Conservation (phyloP, 495 filamentous ascomycete genomes). For the Neurospora pannonica region DNA sequence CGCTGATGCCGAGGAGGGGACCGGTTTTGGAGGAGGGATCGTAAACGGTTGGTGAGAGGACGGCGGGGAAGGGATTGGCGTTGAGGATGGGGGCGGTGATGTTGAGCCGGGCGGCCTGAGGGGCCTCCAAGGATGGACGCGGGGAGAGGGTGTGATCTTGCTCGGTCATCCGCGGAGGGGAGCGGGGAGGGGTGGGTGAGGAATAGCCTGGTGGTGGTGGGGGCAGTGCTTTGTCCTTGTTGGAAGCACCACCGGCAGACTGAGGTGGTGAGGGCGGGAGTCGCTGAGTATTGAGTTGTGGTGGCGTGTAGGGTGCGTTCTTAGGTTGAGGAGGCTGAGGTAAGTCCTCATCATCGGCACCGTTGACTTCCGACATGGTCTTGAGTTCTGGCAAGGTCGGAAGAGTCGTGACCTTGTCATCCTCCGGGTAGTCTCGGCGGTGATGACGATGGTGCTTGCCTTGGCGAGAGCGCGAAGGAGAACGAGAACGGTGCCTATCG, state of each 20-base stretch:
- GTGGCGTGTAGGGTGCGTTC: not conserved
- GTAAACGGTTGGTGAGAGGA: slow-evolving; percentile 38
- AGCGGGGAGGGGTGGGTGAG: not conserved
- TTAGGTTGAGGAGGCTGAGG: slow-evolving; percentile 27
- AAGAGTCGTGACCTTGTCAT: not conserved
- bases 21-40: slow-evolving; percentile 30
- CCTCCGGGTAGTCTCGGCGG: slow-evolving; percentile 23
- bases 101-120: slow-evolving; percentile 2
- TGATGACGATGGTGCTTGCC: slow-evolving; percentile 19
- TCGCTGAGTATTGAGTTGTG: not conserved
- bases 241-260: not conserved
- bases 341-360: slow-evolving; percentile 30
- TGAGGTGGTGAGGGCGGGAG: not conserved
- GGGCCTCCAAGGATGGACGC: not conserved
- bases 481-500: slow-evolving; percentile 8
- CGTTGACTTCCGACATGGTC: slow-evolving; percentile 28
- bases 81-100: slow-evolving; percentile 43
- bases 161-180: slow-evolving; percentile 3
- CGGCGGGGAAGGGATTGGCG: slow-evolving; percentile 30
- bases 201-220: not conserved
- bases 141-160: not conserved
- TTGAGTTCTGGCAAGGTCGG: not conserved
- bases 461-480: slow-evolving; percentile 10
- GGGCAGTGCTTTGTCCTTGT: not conserved
- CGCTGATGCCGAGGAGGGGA: slow-evolving; percentile 7